Conservation (phyloP, 2,329 filamentous ascomycete species). For the Aspergillus puulaauensis region DNA sequence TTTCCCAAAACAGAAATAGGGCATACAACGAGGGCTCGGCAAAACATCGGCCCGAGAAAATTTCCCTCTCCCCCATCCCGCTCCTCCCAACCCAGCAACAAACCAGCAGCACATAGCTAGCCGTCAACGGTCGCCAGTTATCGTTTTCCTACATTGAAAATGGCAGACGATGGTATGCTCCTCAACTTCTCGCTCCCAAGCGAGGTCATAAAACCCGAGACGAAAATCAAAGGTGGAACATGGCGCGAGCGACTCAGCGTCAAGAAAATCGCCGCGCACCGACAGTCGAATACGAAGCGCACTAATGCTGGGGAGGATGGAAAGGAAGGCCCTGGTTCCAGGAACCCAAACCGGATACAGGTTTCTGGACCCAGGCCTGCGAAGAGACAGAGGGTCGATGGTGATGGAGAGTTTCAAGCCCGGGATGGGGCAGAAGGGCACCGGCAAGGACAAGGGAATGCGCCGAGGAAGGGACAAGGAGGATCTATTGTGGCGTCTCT, state of each 20-base stretch:
- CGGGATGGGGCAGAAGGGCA: constrained; percentile 4
- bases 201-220: constrained; percentile 60
- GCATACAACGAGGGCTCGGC: constrained; percentile 31
- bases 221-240: constrained; percentile 78
- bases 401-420: constrained; percentile 29
- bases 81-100: background rate
- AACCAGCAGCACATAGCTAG: background rate
- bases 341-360: constrained; percentile 37
- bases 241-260: constrained; percentile 88
- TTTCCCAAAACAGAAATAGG: constrained; percentile 29
- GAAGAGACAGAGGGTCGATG: constrained; percentile 44
- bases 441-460: background rate
- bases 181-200: constrained; percentile 84
- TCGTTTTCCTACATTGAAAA: constrained; percentile 36
- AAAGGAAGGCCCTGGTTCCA: constrained; percentile 17
- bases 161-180: constrained; percentile 95
- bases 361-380: constrained; percentile 31
- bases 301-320: constrained; percentile 9
- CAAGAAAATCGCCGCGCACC: constrained; percentile 64
- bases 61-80: constrained; percentile 25
- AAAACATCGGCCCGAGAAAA: constrained; percentile 32
- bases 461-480: background rate
- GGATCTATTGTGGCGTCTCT: constrained; percentile 79
- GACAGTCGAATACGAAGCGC: constrained; percentile 41
- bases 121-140: background rate